Conservation (phyloP, 75 land plant species). For the Sequoiadendron giganteum region DNA sequence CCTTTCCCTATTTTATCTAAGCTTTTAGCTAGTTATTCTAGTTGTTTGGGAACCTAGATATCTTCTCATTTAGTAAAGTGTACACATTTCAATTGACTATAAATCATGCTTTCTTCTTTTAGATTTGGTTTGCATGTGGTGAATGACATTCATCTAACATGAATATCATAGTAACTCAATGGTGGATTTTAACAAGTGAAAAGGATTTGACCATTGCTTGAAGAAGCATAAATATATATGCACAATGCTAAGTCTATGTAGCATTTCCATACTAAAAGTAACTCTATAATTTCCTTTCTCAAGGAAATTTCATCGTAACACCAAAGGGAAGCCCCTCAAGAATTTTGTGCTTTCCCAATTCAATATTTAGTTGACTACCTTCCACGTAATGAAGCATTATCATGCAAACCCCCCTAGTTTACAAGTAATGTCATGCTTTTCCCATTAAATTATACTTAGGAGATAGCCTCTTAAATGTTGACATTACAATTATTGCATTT, state of each 20-base stretch:
- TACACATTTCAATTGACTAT: slow-evolving; percentile 48
- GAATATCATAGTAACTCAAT: slow-evolving; percentile 32
- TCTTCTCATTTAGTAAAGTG: slow-evolving; percentile 25
- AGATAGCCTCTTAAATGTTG: too few species aligned
- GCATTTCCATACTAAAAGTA: slow-evolving; percentile 73
- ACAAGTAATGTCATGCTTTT: too few species aligned
- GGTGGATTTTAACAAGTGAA: slow-evolving; percentile 70
- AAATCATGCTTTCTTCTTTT: slow-evolving; percentile 80
- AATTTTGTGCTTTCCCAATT: too few species aligned
- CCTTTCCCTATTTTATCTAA: background rate
- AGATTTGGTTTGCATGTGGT: slow-evolving; percentile 82
- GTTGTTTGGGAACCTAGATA: background rate
- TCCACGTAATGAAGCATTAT: too few species aligned
- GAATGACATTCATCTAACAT: slow-evolving; percentile 67
- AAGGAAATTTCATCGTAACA: too few species aligned
- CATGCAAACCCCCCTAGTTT: too few species aligned
- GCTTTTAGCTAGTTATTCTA: slow-evolving; percentile 9
- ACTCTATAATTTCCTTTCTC: slow-evolving; percentile 87
- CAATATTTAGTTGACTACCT: too few species aligned
- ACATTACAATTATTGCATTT: too few species aligned
- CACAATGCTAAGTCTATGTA: slow-evolving; percentile 64
- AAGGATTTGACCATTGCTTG: slow-evolving; percentile 69
- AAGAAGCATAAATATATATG: slow-evolving; percentile 77
- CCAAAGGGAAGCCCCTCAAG: too few species aligned
- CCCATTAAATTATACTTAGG: too few species aligned